Percentiles rank a stretch among this genome's conserved stretches.
phyloP scores from a whole-genome alignment of 148 eudicot genomes.

The Rhododendron henanense region DNA sequence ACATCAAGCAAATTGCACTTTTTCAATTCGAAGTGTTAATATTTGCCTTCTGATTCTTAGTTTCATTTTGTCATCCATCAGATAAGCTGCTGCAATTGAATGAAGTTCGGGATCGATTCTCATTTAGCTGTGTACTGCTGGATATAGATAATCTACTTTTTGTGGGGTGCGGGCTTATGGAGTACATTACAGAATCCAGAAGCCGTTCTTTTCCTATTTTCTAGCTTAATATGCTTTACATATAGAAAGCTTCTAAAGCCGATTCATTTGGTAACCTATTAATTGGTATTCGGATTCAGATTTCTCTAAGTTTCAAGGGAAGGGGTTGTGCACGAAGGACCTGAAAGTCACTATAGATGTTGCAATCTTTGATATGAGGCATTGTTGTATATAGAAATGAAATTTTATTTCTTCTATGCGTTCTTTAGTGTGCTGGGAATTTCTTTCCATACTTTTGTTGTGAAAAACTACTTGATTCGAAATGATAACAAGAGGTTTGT shows the following conservation, averaged over 20 bases:
- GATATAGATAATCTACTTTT: background rate
- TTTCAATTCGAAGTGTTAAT: background rate
- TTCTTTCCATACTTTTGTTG: background rate
- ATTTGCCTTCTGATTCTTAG: background rate
- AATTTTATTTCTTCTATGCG: background rate
- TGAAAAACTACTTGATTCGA: background rate
- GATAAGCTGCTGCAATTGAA: background rate
- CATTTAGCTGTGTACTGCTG: background rate
- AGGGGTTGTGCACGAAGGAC: background rate
- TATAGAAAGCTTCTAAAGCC: background rate
- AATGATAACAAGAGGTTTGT: background rate
- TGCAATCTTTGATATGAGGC: background rate
- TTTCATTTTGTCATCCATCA: background rate
- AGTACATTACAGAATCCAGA: background rate
- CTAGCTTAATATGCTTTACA: background rate
- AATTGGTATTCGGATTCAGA: background rate
- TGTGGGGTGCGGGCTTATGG: background rate
- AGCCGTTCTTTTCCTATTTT: background rate
- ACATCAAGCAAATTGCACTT: background rate
- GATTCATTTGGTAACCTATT: background rate
- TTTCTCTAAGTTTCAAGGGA: background rate
- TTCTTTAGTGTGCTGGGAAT: background rate
- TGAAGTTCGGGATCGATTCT: background rate
- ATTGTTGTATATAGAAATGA: background rate
- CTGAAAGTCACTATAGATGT: background rate